A percentile compares a stretch with the other conserved stretches of the same genome.
Conservation (phyloP, 345 rosid species). For the Corchorus olitorius region DNA sequence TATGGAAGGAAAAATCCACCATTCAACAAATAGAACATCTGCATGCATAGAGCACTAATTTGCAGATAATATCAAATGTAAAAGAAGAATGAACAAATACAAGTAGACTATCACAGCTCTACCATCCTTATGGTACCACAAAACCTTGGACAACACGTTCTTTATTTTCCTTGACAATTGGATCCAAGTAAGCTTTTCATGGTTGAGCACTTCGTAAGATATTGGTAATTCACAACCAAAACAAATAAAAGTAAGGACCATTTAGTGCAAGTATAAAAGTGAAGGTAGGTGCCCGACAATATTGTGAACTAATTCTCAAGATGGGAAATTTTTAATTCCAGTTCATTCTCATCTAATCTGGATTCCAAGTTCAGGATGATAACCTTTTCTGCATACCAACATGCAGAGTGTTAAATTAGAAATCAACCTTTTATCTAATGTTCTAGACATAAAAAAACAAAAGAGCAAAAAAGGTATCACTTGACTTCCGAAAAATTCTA, state of each 20-base stretch:
- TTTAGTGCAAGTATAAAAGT: neutral
- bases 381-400: too few relatives aligned
- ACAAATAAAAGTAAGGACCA: neutral
- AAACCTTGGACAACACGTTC: neutral
- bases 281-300: neutral
- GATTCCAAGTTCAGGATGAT: too few relatives aligned
- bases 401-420: too few relatives aligned
- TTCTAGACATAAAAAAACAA: too few relatives aligned
- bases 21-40: neutral
- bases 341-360: neutral
- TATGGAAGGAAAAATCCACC: neutral
- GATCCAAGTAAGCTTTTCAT: neutral
- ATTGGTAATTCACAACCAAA: neutral
- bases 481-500: too few relatives aligned
- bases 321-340: too few relatives aligned
- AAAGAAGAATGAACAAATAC: too few relatives aligned
- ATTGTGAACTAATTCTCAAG: neutral
- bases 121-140: neutral
- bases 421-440: too few relatives aligned
- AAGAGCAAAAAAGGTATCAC: too few relatives aligned
- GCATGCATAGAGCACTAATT: neutral
- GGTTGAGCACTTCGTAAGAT: neutral
- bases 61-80: neutral
- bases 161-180: neutral
- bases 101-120: neutral